phyloP scores from a whole-genome alignment of 2,329 filamentous ascomycete genomes.

The Aspergillus costaricaensis region DNA sequence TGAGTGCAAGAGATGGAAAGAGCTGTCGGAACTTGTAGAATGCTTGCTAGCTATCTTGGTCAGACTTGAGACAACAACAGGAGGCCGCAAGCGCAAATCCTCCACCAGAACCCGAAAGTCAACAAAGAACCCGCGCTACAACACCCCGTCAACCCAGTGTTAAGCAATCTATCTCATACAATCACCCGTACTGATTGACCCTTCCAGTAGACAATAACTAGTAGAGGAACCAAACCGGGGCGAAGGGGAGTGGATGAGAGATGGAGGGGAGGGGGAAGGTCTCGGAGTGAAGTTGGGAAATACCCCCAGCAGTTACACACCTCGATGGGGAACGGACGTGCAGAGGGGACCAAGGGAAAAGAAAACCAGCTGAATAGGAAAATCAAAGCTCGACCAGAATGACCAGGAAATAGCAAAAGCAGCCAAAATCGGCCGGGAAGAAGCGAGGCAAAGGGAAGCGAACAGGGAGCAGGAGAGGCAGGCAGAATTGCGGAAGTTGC shows the following conservation, averaged over 20 bases:
- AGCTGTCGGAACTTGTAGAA: conserved; percentile 45
- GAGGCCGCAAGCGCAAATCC: conserved; percentile 35
- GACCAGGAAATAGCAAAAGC: neutral
- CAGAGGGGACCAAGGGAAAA: conserved; percentile 7
- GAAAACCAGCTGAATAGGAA: neutral
- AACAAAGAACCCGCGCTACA: conserved; percentile 28
- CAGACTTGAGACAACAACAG: conserved; percentile 42
- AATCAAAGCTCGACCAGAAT: neutral
- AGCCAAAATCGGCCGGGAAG: neutral
- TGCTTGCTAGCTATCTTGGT: conserved; percentile 50
- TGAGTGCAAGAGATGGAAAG: conserved; percentile 39
- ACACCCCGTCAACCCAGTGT: conserved; percentile 24
- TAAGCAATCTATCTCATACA: conserved; percentile 27
- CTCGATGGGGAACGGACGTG: neutral
- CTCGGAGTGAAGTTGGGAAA: neutral
- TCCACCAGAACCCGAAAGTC: conserved; percentile 26
- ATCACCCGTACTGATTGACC: conserved; percentile 23
- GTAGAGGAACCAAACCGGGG: conserved; percentile 17
- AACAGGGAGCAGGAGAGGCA: conserved; percentile 21
- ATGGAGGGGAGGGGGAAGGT: neutral
- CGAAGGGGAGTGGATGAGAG: conserved; percentile 8
- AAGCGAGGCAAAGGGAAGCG: conserved; percentile 13
- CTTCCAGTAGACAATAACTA: conserved; percentile 23
- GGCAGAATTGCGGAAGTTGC: conserved; percentile 12
- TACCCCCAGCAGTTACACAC: conserved; percentile 6